Evolutionary conservation across 345 rosid genomes (phyloP), one percentile per base, ranked within the genome.

Genomic region (Atalantia buxifolia): DNA sequence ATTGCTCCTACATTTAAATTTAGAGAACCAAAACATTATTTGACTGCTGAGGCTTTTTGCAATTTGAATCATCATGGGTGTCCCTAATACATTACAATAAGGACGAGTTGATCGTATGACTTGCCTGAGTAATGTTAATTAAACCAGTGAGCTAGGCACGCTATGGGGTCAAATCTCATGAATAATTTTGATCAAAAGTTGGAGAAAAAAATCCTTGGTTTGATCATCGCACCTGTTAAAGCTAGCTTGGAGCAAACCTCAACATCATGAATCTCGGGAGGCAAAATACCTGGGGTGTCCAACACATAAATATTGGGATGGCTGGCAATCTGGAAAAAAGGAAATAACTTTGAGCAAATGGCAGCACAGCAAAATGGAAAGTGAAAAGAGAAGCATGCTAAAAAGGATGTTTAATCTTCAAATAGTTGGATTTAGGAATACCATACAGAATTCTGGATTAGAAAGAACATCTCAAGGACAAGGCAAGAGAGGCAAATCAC

Each of bases 281-380:
- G 94, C 81, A 94, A 89, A 66, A 94, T 76, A 45, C 98, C 92
- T 13, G 98, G 98, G 35, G 98, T 94, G 81, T 94, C 98, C 78
- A 94, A 75, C 40, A 92, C 85, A 77, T 89, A 94, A 24, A 91
- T 75, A 80, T 85, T 93, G 21, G 98, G 98, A 88, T 90, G 93
- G 85, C 98, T 93, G 33, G 87, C 94, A 24, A 93, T 89, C 98
- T 92, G 88, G 66, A 78, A 50, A 56, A 66, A 61, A 57, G 4
- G 45, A 63, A 60, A 65, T 12, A 55, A 59, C 28, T 48, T 66
- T 62, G 33, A 60, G 31, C 45, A 45, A 45, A 65, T 10, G 3
- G 28, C 5, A 1, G 64, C 33, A 66, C 5, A 0, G 57, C 33
- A 66, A 71, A 65, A 42, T 30, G 16, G 7, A 12, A 68, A 45